Evolutionary conservation across 768 basidiomycete species (phyloP).

Genomic region (Hericium coralloides): DNA sequence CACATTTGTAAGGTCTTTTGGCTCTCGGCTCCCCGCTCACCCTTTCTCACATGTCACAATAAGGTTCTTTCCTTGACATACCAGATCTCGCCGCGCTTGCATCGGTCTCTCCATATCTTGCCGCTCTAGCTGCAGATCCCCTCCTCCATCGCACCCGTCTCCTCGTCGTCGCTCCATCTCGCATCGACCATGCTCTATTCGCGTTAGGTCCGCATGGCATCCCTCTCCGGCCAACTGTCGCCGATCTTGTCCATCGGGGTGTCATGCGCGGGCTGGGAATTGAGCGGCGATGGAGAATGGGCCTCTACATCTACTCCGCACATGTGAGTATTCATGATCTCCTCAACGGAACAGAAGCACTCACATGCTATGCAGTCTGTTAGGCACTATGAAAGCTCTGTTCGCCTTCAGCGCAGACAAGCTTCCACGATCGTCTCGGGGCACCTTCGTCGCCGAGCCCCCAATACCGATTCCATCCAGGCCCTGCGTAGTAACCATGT

Average conservation of each 20-base stretch:
- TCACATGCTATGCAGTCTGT: slow-evolving; percentile 39
- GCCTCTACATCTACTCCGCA: slow-evolving; percentile 54
- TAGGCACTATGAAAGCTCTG: slow-evolving; percentile 53
- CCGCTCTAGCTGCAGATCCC: slow-evolving; percentile 48
- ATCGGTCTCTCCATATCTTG: slow-evolving; percentile 37
- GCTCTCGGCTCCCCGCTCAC: background rate
- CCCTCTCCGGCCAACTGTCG: slow-evolving; percentile 52
- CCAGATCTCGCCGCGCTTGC: slow-evolving; percentile 56
- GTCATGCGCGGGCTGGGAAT: slow-evolving; percentile 63
- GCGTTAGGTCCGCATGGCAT: slow-evolving; percentile 45
- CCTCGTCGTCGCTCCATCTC: slow-evolving; percentile 54
- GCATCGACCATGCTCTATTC: slow-evolving; percentile 58
- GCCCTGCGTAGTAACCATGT: slow-evolving; percentile 41
- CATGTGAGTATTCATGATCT: slow-evolving; percentile 32
- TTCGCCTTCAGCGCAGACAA: slow-evolving; percentile 44
- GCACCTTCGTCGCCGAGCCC: slow-evolving; percentile 42
- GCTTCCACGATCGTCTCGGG: slow-evolving; percentile 42
- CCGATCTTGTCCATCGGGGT: slow-evolving; percentile 59
- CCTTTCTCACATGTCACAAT: background rate
- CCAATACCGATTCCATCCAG: slow-evolving; percentile 28
- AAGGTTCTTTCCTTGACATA: slow-evolving; percentile 66
- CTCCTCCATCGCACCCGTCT: slow-evolving; percentile 55
- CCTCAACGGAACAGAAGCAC: slow-evolving; percentile 4
- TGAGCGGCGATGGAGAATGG: slow-evolving; percentile 57
- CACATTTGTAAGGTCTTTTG: slow-evolving; percentile 3